Conservation (phyloP, 352 stramenopile species). For the Pythium insidiosum region DNA sequence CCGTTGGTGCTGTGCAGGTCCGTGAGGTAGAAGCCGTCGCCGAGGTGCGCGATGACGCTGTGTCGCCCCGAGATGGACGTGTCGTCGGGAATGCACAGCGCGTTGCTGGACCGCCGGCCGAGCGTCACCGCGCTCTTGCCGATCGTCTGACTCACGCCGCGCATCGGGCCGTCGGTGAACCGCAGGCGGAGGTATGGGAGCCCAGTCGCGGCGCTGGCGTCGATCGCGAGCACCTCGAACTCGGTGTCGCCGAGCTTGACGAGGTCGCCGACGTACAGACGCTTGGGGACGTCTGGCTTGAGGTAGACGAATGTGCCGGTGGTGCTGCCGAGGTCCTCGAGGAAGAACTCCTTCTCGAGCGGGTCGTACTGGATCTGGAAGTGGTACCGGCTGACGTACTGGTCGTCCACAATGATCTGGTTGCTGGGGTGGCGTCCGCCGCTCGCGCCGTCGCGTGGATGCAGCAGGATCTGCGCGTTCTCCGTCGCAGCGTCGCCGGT, state of each 20-base stretch:
- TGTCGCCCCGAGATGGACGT: conserved; percentile 73
- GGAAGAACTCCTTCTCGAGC: conserved; percentile 79
- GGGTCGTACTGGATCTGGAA: conserved; percentile 77
- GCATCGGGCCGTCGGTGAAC: conserved; percentile 72
- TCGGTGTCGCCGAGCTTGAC: conserved; percentile 77
- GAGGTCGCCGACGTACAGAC: conserved; percentile 54
- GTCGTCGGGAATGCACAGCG: conserved; percentile 77
- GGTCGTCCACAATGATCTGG: conserved; percentile 82
- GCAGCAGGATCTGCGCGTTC: conserved; percentile 46
- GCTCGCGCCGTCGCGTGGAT: conserved; percentile 45
- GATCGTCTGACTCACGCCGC: conserved; percentile 66
- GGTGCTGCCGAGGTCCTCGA: conserved; percentile 72
- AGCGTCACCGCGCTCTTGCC: conserved; percentile 68
- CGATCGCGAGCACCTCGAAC: conserved; percentile 71
- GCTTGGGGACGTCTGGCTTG: conserved; percentile 60
- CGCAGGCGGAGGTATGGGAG: conserved; percentile 67
- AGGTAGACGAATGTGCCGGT: conserved; percentile 79
- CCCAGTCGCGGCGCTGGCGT: conserved; percentile 51
- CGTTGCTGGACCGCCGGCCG: conserved; percentile 61
- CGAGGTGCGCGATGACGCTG: conserved; percentile 60
- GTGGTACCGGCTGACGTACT: conserved; percentile 75
- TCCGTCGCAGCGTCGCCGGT: not conserved
- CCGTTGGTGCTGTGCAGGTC: conserved; percentile 80
- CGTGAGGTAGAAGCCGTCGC: conserved; percentile 80
- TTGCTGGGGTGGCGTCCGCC: conserved; percentile 74